These are phyloP conservation scores for Suhomyces pyralidae DNA, from an alignment of 805 yeast genomes.

Conservation along the genomic window DNA sequence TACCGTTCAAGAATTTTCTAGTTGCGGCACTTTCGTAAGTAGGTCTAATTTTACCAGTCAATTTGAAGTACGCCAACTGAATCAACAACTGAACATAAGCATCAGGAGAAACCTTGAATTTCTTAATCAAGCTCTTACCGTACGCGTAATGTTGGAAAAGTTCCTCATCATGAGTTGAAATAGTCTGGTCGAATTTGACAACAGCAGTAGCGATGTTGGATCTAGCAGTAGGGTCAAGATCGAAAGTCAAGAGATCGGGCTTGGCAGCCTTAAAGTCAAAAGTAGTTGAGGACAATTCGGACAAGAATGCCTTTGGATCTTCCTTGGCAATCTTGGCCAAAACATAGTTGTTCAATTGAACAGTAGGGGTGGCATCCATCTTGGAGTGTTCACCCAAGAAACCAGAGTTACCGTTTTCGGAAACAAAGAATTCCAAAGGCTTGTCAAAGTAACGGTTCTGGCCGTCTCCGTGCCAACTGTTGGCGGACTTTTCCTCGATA, in stretches of 20 bases:
- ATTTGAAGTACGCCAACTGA: conserved; percentile 86
- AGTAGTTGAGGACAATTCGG: conserved; percentile 20
- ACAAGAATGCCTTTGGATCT: conserved; percentile 33
- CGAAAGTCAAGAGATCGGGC: conserved; percentile 47
- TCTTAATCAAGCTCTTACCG: conserved; percentile 84
- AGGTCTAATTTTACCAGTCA: conserved; percentile 76
- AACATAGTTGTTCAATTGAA: conserved; percentile 77
- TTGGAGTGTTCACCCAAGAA: conserved; percentile 94
- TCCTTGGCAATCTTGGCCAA: conserved; percentile 53
- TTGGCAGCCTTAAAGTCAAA: conserved; percentile 13
- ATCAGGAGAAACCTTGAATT: conserved; percentile 86
- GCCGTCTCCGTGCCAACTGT: conserved; percentile 96
- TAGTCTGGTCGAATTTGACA: conserved; percentile 52
- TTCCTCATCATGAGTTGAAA: conserved; percentile 66
- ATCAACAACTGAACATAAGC: conserved; percentile 88
- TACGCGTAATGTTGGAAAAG: conserved; percentile 79
- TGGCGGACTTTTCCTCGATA: conserved; percentile 77
- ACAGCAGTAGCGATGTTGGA: conserved; percentile 55
- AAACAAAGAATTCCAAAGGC: conserved; percentile 79
- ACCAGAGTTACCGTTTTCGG: conserved; percentile 84
- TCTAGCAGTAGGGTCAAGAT: conserved; percentile 51
- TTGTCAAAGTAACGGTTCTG: conserved; percentile 88
- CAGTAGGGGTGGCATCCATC: conserved; percentile 98
- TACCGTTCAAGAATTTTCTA: conserved; percentile 80
- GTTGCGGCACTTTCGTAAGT: conserved; percentile 97